These are phyloP conservation scores for Fusarium sp. DNA, from an alignment of 2,329 filamentous ascomycete genomes.

Conservation along the genomic window DNA sequence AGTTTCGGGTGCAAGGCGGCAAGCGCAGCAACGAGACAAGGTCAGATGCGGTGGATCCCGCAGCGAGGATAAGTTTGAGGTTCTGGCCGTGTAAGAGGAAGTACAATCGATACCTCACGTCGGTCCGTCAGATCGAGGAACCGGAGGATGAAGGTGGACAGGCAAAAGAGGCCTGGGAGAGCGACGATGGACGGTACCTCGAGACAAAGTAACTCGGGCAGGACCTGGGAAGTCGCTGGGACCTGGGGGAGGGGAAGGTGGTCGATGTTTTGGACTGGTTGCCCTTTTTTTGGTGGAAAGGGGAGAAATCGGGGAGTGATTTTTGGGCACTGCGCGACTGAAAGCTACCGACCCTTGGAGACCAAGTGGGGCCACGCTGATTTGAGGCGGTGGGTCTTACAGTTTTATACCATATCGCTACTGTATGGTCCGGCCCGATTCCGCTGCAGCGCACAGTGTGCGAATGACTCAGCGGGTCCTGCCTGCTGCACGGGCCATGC, in stretches of 20 bases:
- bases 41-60: slow-evolving; percentile 48
- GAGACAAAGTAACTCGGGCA: slow-evolving; percentile 59
- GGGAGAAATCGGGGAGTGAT: slow-evolving; percentile 51
- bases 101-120: slow-evolving; percentile 42
- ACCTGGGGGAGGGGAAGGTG: slow-evolving; percentile 51
- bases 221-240: slow-evolving; percentile 52
- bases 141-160: slow-evolving; percentile 39
- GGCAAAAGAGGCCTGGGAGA: slow-evolving; percentile 46
- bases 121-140: slow-evolving; percentile 35
- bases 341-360: slow-evolving; percentile 43
- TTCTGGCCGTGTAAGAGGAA: slow-evolving; percentile 33
- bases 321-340: slow-evolving; percentile 49
- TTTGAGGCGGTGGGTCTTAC: slow-evolving; percentile 19
- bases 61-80: slow-evolving; percentile 34
- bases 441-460: slow-evolving; percentile 10
- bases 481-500: slow-evolving; percentile 15
- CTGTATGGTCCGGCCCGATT: neutral
- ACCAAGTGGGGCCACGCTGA: slow-evolving; percentile 32
- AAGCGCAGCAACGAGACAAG: slow-evolving; percentile 25
- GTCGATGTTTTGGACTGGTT: slow-evolving; percentile 59
- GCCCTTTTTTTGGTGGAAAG: slow-evolving; percentile 54
- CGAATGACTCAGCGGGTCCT: slow-evolving; percentile 2
- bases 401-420: neutral
- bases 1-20: slow-evolving; percentile 27
- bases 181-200: slow-evolving; percentile 56